Base-by-base conservation (phyloP, 768 basidiomycete genomes). In the Harrya chromipes region DNA sequence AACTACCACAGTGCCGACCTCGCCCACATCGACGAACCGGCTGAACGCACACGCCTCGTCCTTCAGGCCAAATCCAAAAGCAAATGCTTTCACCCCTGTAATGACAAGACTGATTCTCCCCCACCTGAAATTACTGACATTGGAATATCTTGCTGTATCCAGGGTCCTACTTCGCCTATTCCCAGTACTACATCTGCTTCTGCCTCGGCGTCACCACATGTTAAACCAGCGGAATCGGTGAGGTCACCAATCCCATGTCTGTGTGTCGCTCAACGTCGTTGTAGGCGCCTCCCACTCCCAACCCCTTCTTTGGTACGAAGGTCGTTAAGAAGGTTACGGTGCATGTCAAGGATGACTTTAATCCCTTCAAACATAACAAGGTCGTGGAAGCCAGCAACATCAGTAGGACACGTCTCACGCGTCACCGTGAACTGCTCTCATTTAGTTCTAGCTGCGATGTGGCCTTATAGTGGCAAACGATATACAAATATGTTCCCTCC, bases 341-440 rank as follows among this genome's bases (percentile, higher is more conserved):
- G 31, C 87, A 91, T 64, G 81, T 95, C 68, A 91, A 95, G 72
- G 92, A 97, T 59, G 95, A 97, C 64, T 99, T 99, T 66, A 97
- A 94, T 67, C 94, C 95, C 14, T 97, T 95, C 81, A 91, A 90
- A 71, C 82, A 86, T 60, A 80, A 81, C 63, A 90, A 90, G 66
- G 83, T 93, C 23, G 79, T 75, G 8, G 90, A 90, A 46, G 81
- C 93, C 7, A 70, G 79, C 21, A 77, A 82, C 62, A 79, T 91
- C 54, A 69, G 93, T 94, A 65, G 59, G 92, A 80, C 21, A 23
- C 38, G 10, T 21, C 35, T 8, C 31, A 21, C 24, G 9, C 21
- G 4, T 33, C 12, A 29, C 7, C 24, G 6, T 17, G 16, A 36
- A 34, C 17, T 29, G 16, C 8, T 35, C 47, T 61, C 33, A 52